Evolutionary conservation across 2,329 filamentous ascomycete species (phyloP), one percentile per base, ranked within the genome.

Genomic region (Aureobasidium vineae): DNA sequence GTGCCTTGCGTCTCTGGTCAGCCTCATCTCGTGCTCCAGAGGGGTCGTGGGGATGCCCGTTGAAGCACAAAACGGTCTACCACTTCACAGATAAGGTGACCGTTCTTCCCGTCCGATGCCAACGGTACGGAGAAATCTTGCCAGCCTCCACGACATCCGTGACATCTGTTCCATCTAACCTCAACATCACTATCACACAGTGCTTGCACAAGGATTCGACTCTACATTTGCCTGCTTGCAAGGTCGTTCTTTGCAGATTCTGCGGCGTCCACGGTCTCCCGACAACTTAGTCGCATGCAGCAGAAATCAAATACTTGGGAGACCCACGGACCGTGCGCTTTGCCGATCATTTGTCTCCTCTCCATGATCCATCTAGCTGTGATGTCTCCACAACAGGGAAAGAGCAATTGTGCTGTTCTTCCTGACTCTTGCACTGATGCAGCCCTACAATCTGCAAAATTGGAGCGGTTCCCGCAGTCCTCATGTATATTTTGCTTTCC

Each of bases 1-100:
- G 60, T 63, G 33, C 47, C 60, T 63, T 63, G 45, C 59, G 60
- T 63, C 47, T 33, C 2, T 15, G 52, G 60, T 52, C 47, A 63
- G 60, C 60, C 47, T 63, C 60, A 38, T 49, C 31, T 26, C 57
- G 28, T 49, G 43, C 57, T 43, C 49, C 13, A 49, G 26, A 38
- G 19, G 8, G 45, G 60, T 63, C 60, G 41, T 63, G 47, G 47
- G 60, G 36, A 63, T 63, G 38, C 19, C 60, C 60, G 47, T 53
- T 63, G 7, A 19, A 43, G 36, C 33, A 28, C 16, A 15, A 28
- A 63, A 63, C 59, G 59, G 59, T 5, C 38, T 64, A 53, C 61
- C 61, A 54, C 59, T 28, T 15, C 15, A 41, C 6, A 41, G 45
- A 63, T 53, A 63, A 63, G 60, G 60, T 63, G 50, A 21, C 60